Conservation (phyloP, 2,329 filamentous ascomycete species). For the Colletotrichum lini region DNA sequence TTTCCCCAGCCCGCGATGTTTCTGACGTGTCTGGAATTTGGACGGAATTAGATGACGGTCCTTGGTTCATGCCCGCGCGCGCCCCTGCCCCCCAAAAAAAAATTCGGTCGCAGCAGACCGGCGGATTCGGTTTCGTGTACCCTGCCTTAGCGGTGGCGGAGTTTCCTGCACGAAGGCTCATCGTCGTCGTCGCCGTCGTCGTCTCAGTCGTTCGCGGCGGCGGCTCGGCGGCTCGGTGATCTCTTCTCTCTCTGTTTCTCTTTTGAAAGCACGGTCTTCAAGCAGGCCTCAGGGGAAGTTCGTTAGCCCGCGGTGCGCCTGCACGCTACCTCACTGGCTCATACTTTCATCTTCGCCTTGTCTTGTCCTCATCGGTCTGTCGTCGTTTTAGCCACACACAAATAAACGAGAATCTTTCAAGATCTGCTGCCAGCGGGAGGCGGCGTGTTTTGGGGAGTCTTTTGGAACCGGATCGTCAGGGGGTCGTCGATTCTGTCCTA, state of each 20-base stretch:
- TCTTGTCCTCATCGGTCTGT: background rate
- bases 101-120: background rate
- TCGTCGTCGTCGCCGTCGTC: background rate
- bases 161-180: background rate
- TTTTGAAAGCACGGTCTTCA: background rate
- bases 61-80: background rate
- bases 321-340: no score
- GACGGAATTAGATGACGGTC: slow-evolving; percentile 30
- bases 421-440: slow-evolving; percentile 7
- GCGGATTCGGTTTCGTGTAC: slow-evolving; percentile 16
- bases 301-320: background rate
- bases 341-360: no score
- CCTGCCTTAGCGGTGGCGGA: slow-evolving; percentile 24
- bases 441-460: slow-evolving; percentile 26
- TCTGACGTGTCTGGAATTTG: slow-evolving; percentile 25
- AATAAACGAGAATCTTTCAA: slow-evolving; percentile 1
- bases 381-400: background rate
- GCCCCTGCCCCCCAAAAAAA: background rate
- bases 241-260: background rate
- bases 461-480: slow-evolving; percentile 33
- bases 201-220: background rate
- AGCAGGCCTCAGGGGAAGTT: background rate
- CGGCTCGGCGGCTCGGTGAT: background rate
- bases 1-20: slow-evolving; percentile 11
- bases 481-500: slow-evolving; percentile 13